Conservation (phyloP, 1,139 yeast species). For the Arxiozyma telluris region DNA sequence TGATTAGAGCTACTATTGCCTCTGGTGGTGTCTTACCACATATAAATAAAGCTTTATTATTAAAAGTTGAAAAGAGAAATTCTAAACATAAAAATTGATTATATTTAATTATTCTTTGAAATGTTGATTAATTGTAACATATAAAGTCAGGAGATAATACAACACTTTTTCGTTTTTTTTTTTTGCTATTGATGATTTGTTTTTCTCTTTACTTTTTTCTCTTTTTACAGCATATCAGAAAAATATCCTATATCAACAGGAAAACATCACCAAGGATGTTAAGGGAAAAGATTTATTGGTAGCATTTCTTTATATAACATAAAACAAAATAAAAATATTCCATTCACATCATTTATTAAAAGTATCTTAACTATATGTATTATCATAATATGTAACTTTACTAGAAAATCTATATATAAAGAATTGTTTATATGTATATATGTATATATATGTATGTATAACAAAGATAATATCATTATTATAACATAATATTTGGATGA, state of each 20-base stretch:
- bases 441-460: too few relatives aligned
- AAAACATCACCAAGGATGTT: neutral
- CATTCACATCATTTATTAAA: neutral
- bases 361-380: neutral
- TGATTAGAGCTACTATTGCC: slow-evolving; percentile 96
- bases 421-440: too few relatives aligned
- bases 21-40: slow-evolving; percentile 99
- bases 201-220: neutral
- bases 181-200: neutral
- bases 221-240: neutral
- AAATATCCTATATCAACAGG: neutral
- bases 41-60: slow-evolving; percentile 82
- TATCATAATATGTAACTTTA: neutral
- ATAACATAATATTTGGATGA: too few relatives aligned
- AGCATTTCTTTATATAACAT: neutral
- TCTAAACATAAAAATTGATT: neutral
- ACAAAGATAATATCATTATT: too few relatives aligned
- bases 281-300: neutral
- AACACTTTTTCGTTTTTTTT: too few relatives aligned
- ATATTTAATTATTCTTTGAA: too few relatives aligned
- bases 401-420: neutral
- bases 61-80: slow-evolving; percentile 60
- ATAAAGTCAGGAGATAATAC: too few relatives aligned
- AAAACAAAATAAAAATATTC: neutral
- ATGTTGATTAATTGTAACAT: too few relatives aligned